Percentiles rank a stretch among this genome's conserved stretches.
Conservation (phyloP, 495 filamentous ascomycete species). For the Aspergillus sclerotioniger region DNA sequence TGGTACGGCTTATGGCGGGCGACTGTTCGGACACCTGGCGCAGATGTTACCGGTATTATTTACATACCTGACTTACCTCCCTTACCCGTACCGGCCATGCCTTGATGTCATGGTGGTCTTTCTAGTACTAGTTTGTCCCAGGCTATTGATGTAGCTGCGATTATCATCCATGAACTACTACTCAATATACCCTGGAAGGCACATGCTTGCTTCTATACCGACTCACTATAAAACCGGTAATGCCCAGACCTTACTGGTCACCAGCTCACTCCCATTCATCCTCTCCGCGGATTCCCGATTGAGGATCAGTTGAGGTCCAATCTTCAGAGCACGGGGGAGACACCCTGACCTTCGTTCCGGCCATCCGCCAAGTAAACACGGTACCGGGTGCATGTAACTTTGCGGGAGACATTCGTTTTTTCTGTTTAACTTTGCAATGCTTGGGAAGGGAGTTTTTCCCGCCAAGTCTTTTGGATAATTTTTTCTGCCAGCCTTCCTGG, state of each 20-base stretch:
- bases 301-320: not conserved
- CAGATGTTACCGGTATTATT: not conserved
- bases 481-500: too few relatives aligned
- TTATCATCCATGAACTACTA: not conserved
- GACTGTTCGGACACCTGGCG: too few relatives aligned
- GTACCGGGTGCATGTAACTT: too few relatives aligned
- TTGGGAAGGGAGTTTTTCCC: too few relatives aligned
- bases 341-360: too few relatives aligned
- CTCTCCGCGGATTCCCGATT: conserved; percentile 19
- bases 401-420: too few relatives aligned
- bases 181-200: not conserved
- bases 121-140: not conserved
- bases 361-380: not conserved
- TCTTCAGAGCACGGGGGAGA: conserved; percentile 5
- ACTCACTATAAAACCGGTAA: conserved; percentile 3
- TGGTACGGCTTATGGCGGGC: not conserved
- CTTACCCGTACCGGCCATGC: not conserved
- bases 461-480: too few relatives aligned
- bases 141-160: too few relatives aligned
- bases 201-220: not conserved
- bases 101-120: not conserved
- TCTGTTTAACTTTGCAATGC: too few relatives aligned
- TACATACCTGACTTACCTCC: not conserved
- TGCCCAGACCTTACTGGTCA: not conserved
- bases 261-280: not conserved